Percentiles rank a stretch among this genome's conserved stretches.
These are phyloP conservation scores for Aspergillus cristatus DNA, from an alignment of 495 filamentous ascomycete species.

Conservation along the genomic window DNA sequence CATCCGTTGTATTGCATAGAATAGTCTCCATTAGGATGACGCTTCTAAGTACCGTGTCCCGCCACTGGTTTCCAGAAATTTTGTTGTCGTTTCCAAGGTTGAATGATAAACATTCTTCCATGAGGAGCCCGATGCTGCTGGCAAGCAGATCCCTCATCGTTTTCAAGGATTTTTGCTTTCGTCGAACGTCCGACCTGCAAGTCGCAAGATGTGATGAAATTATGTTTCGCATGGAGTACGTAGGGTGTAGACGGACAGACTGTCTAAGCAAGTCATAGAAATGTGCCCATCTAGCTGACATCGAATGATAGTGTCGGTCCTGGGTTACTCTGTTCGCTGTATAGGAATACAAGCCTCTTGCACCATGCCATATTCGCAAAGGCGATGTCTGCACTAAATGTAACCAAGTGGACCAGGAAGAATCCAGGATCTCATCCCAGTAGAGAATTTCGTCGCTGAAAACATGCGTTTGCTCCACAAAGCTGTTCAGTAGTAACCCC, in stretches of 20 bases:
- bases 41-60: slow-evolving; percentile 57
- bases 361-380: slow-evolving; percentile 55
- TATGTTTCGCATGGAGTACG: slow-evolving; percentile 45
- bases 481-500: slow-evolving; percentile 59
- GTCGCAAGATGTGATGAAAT: slow-evolving; percentile 63
- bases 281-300: slow-evolving; percentile 46
- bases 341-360: slow-evolving; percentile 51
- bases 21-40: slow-evolving; percentile 76
- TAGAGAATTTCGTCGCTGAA: slow-evolving; percentile 81
- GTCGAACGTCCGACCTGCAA: slow-evolving; percentile 57
- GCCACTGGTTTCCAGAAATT: slow-evolving; percentile 51
- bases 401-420: slow-evolving; percentile 58
- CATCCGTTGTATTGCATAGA: slow-evolving; percentile 31
- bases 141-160: slow-evolving; percentile 66
- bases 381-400: slow-evolving; percentile 82
- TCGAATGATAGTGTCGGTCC: slow-evolving; percentile 1
- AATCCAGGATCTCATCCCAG: slow-evolving; percentile 78
- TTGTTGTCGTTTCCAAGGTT: slow-evolving; percentile 35
- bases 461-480: slow-evolving; percentile 72
- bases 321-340: slow-evolving; percentile 29
- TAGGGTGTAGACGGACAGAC: slow-evolving; percentile 54
- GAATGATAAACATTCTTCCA: slow-evolving; percentile 70
- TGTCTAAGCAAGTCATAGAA: slow-evolving; percentile 76
- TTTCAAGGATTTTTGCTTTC: slow-evolving; percentile 58
- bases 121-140: slow-evolving; percentile 75